These are phyloP conservation scores for Calendula officinalis DNA, from an alignment of 129 eudicot genomes.

Conservation along the genomic window DNA sequence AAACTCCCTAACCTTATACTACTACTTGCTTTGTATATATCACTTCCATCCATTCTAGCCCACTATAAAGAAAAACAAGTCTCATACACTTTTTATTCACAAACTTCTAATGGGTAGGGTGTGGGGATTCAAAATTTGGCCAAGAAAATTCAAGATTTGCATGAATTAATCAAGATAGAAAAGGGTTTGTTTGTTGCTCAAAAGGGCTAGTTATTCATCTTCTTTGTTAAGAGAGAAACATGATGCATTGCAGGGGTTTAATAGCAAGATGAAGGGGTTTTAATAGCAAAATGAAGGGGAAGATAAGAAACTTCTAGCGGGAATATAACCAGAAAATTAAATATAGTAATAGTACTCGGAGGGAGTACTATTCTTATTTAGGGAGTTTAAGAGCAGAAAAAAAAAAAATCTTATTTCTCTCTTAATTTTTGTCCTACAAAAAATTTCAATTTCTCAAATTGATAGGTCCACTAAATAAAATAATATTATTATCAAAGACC, in stretches of 20 bases:
- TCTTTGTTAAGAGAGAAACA: conserved; percentile 9
- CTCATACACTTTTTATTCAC: neutral
- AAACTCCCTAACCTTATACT: conserved; percentile 29
- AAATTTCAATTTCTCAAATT: too few species aligned
- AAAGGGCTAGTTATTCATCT: neutral
- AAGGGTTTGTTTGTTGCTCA: neutral
- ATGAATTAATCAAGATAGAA: neutral
- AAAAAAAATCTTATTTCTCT: too few species aligned
- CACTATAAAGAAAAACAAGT: neutral
- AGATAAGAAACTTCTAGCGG: conserved; percentile 5
- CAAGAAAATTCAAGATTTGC: neutral
- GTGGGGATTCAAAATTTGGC: neutral
- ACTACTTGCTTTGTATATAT: conserved; percentile 30
- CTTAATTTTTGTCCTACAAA: too few species aligned
- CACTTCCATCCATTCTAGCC: conserved; percentile 37
- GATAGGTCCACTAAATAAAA: too few species aligned
- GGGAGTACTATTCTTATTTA: too few species aligned
- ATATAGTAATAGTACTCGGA: too few species aligned
- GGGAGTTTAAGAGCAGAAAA: too few species aligned
- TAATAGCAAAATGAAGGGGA: neutral
- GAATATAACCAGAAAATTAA: neutral
- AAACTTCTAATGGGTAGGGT: neutral
- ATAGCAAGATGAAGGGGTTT: neutral
- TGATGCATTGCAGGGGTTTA: neutral
- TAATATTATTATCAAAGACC: too few species aligned